Evolutionary conservation across 78 protist species (phyloP).

Genomic region (Dictyostelium capitatum): DNA sequence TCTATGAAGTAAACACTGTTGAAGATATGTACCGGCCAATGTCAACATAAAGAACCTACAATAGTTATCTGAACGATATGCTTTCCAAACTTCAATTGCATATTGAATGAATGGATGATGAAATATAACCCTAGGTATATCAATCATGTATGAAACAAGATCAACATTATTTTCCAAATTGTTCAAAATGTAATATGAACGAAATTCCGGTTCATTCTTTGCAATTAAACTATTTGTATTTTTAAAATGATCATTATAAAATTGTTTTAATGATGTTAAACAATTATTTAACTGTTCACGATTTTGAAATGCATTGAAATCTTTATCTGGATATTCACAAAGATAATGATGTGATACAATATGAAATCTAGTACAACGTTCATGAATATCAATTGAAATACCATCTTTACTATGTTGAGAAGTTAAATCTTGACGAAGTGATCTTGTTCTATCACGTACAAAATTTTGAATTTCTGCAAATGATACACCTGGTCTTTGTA

Average conservation of each 20-base stretch:
- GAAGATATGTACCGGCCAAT: conserved; percentile 25
- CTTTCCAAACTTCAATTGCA: conserved; percentile 68
- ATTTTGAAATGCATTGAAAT: conserved; percentile 63
- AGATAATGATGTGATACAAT: conserved; percentile 61
- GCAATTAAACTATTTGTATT: not conserved
- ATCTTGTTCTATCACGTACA: conserved; percentile 64
- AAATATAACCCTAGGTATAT: conserved; percentile 14
- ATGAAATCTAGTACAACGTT: conserved; percentile 67
- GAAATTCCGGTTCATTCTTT: conserved; percentile 48
- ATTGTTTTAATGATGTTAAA: conserved; percentile 44
- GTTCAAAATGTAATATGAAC: conserved; percentile 41
- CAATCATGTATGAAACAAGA: conserved; percentile 33
- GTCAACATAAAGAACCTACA: conserved; percentile 41
- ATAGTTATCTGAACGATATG: conserved; percentile 43
- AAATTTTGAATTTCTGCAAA: conserved; percentile 74
- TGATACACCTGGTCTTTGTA: conserved; percentile 1
- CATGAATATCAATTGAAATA: conserved; percentile 64
- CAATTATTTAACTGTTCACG: conserved; percentile 59
- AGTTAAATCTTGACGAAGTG: conserved; percentile 59
- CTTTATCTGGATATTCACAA: conserved; percentile 42
- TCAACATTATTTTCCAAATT: conserved; percentile 28
- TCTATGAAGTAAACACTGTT: conserved; percentile 42
- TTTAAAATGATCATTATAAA: conserved; percentile 59
- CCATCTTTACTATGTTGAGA: conserved; percentile 38
- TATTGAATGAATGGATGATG: conserved; percentile 58